Evolutionary conservation across 2,329 filamentous ascomycete genomes (phyloP), one percentile per base, ranked within the genome.

Genomic region (Pseudogymnoascus sp.): DNA sequence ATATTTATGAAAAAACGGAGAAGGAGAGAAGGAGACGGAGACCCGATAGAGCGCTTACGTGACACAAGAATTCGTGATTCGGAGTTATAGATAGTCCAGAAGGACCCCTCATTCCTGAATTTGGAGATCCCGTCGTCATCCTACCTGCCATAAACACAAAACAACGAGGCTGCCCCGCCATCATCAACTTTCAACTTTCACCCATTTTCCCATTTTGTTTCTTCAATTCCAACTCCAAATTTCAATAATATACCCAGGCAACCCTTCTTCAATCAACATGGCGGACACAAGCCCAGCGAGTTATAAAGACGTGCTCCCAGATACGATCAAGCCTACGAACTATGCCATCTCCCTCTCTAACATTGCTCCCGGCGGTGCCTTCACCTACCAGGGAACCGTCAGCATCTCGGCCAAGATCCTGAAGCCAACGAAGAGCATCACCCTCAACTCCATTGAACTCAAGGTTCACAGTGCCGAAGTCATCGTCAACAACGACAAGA

Each of bases 391-490:
- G 78, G 95, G 95, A 68, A 86, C 82, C 18, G 90, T 97, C 67
- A 88, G 85, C 68, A 96, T 99, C 74, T 84, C 89, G 68, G 82
- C 88, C 64, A 85, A 88, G 64, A 82, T 97, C 74, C 82, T 82
- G 68, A 85, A 88, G 73, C 78, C 87, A 36, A 89, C 88, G 68
- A 90, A 84, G 71, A 84, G 91, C 69, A 86, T 99, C 66, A 85
- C 90, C 43, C 79, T 97, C 75, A 99, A 99, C 77, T 82, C 89
- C 46, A 85, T 95, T 72, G 87, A 96, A 74, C 83, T 99, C 70
- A 89, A 90, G 73, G 83, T 97, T 40, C 81, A 87, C 67, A 81
- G 79, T 65, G 87, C 84, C 1, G 86, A 88, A 73, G 77, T 93
- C 63, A 78, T 79, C 56, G 75, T 84, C 53, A 82, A 85, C 64